Percentiles rank a stretch among this genome's conserved stretches.
Conservation (phyloP, 371 early-diverging fungal species). For the Saksenaea vasiformis region DNA sequence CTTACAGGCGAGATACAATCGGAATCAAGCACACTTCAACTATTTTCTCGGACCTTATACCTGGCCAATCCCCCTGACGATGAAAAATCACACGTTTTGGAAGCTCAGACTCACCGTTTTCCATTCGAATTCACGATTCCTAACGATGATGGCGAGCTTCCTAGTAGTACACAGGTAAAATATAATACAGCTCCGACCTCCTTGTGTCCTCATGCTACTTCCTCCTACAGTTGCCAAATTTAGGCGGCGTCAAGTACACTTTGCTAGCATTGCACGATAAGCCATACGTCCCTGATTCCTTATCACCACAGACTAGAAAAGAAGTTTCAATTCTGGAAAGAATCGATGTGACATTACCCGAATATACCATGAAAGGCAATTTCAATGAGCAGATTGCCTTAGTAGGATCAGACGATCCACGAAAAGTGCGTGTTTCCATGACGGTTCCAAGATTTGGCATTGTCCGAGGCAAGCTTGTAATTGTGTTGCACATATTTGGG, state of each 20-base stretch:
- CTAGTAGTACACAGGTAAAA: conserved; percentile 43
- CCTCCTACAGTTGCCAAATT: conserved; percentile 19
- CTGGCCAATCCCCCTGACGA: conserved; percentile 29
- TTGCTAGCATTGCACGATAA: conserved; percentile 33
- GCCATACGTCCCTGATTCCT: conserved; percentile 17
- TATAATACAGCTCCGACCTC: not conserved
- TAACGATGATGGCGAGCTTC: conserved; percentile 23
- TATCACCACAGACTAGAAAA: conserved; percentile 22
- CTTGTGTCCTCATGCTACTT: conserved; percentile 1
- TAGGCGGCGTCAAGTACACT: conserved; percentile 33
- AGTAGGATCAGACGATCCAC: conserved; percentile 14
- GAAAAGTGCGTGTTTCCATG: conserved; percentile 26
- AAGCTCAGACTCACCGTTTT: conserved; percentile 43
- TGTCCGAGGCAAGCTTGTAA: conserved; percentile 40
- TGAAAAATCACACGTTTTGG: conserved; percentile 31
- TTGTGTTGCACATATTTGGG: not conserved
- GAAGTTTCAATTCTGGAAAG: conserved; percentile 37
- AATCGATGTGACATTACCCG: conserved; percentile 35
- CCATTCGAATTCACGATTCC: conserved; percentile 46
- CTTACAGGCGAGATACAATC: conserved; percentile 35
- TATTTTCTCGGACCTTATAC: conserved; percentile 25
- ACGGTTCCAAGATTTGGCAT: conserved; percentile 38
- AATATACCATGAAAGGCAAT: conserved; percentile 23
- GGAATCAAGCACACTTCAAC: conserved; percentile 18
- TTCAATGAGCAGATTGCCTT: conserved; percentile 19